Percentiles rank a stretch among this genome's conserved stretches.
phyloP scores from a whole-genome alignment of 2,329 filamentous ascomycete genomes.

The Beauveria australis region DNA sequence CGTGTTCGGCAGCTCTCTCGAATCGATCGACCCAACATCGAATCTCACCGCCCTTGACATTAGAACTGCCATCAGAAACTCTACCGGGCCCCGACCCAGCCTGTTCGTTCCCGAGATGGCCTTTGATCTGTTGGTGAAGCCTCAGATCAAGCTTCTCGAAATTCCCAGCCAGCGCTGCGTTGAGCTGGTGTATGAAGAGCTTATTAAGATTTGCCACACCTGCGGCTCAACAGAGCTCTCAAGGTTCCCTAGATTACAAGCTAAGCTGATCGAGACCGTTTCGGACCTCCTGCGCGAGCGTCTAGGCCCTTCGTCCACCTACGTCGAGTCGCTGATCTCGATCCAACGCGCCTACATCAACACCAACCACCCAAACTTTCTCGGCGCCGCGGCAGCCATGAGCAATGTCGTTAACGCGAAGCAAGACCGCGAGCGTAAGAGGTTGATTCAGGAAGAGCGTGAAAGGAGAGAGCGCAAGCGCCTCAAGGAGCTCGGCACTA shows the following conservation, averaged over 20 bases:
- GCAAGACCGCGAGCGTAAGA: slow-evolving; percentile 86
- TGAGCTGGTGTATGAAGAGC: slow-evolving; percentile 94
- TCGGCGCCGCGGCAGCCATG: slow-evolving; percentile 95
- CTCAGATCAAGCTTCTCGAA: slow-evolving; percentile 94
- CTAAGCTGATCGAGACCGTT: slow-evolving; percentile 95
- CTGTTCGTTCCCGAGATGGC: slow-evolving; percentile 96
- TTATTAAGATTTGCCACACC: slow-evolving; percentile 99
- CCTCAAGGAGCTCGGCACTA: slow-evolving; percentile 75
- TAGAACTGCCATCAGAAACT: slow-evolving; percentile 94
- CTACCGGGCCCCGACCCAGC: slow-evolving; percentile 88
- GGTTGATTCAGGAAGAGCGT: slow-evolving; percentile 70
- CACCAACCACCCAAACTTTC: slow-evolving; percentile 97
- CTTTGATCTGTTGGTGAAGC: slow-evolving; percentile 95
- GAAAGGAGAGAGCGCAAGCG: slow-evolving; percentile 77
- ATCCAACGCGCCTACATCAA: slow-evolving; percentile 99
- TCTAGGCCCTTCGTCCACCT: slow-evolving; percentile 77
- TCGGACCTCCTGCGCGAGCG: slow-evolving; percentile 91
- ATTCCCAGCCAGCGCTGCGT: slow-evolving; percentile 93
- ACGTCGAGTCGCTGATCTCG: slow-evolving; percentile 93
- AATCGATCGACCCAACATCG: slow-evolving; percentile 90
- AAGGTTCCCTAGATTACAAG: slow-evolving; percentile 85
- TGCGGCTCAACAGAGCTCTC: slow-evolving; percentile 92
- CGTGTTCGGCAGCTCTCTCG: slow-evolving; percentile 91
- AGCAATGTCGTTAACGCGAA: slow-evolving; percentile 91
- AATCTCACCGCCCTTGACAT: slow-evolving; percentile 95